phyloP scores from a whole-genome alignment of 768 basidiomycete genomes.

The Tylopilus rubrobrunneus region DNA sequence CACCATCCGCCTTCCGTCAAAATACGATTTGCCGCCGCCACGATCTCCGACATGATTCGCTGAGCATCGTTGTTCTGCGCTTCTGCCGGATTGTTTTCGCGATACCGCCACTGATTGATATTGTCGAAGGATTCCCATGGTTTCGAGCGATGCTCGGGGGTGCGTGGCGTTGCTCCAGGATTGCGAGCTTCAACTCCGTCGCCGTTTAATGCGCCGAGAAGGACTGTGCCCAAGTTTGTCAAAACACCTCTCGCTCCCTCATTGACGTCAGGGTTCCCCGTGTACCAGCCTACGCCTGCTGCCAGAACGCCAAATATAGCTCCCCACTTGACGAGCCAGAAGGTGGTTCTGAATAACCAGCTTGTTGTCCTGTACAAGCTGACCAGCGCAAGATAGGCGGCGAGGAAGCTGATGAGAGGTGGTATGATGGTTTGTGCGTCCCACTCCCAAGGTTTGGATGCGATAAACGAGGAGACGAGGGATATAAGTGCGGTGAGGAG shows the following conservation, averaged over 20 bases:
- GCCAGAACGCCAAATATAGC: slow-evolving; percentile 50
- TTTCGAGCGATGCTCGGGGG: slow-evolving; percentile 35
- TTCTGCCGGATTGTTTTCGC: slow-evolving; percentile 15
- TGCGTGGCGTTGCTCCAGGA: slow-evolving; percentile 13
- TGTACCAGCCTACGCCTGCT: slow-evolving; percentile 53
- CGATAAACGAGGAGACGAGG: slow-evolving; percentile 45
- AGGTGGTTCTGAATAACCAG: slow-evolving; percentile 62
- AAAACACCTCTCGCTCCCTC: slow-evolving; percentile 33
- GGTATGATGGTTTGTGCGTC: slow-evolving; percentile 65
- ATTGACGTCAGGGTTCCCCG: slow-evolving; percentile 38
- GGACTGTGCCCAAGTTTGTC: slow-evolving; percentile 36
- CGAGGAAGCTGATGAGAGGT: slow-evolving; percentile 67
- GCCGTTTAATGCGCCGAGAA: slow-evolving; percentile 43
- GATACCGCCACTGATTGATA: slow-evolving; percentile 50
- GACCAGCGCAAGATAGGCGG: slow-evolving; percentile 72
- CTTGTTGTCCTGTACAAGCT: slow-evolving; percentile 76
- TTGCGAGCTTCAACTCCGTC: slow-evolving; percentile 28
- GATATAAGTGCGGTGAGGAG: slow-evolving; percentile 46
- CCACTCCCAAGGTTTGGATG: slow-evolving; percentile 57
- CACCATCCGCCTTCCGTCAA: slow-evolving; percentile 37
- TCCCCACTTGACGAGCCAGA: slow-evolving; percentile 81
- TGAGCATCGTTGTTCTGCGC: slow-evolving; percentile 37
- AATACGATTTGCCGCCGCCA: slow-evolving; percentile 30
- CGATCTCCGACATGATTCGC: slow-evolving; percentile 44
- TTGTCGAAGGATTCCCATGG: slow-evolving; percentile 65